Conservation (phyloP, 2,329 filamentous ascomycete genomes). For the Fusarium humuli region DNA sequence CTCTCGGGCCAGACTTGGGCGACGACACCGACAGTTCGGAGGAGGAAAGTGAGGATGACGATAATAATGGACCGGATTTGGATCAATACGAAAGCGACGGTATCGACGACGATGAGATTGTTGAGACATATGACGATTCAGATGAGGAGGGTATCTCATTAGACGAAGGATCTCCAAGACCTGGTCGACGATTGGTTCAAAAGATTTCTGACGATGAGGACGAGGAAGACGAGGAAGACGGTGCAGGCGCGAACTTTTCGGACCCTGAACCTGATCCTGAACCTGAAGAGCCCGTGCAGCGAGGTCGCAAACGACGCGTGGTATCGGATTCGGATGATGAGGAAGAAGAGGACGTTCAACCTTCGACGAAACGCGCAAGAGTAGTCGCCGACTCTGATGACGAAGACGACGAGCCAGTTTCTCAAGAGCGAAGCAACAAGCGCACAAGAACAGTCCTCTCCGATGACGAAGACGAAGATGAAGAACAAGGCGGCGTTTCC, state of each 20-base stretch:
- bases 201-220: constrained; percentile 25
- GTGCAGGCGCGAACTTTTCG: constrained; percentile 44
- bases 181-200: constrained; percentile 8
- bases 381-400: constrained; percentile 40
- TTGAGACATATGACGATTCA: constrained; percentile 42
- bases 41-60: constrained; percentile 23
- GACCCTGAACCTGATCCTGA: constrained; percentile 47
- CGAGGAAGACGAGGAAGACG: constrained; percentile 26
- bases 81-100: constrained; percentile 56
- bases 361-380: constrained; percentile 44
- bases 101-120: constrained; percentile 52
- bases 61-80: constrained; percentile 25
- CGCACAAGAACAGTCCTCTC: constrained; percentile 10
- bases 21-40: constrained; percentile 34
- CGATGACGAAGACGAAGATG: constrained; percentile 37
- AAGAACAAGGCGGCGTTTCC: constrained; percentile 30
- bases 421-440: neutral
- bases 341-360: constrained; percentile 35
- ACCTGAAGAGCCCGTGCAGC: constrained; percentile 9
- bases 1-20: constrained; percentile 1
- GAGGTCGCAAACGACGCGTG: constrained; percentile 47
- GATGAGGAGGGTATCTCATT: constrained; percentile 46
- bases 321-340: constrained; percentile 51
- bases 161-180: neutral
- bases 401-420: constrained; percentile 30